Evolutionary conservation across 75 land plant species (phyloP).

Genomic region (Selaginella tamariscina): DNA sequence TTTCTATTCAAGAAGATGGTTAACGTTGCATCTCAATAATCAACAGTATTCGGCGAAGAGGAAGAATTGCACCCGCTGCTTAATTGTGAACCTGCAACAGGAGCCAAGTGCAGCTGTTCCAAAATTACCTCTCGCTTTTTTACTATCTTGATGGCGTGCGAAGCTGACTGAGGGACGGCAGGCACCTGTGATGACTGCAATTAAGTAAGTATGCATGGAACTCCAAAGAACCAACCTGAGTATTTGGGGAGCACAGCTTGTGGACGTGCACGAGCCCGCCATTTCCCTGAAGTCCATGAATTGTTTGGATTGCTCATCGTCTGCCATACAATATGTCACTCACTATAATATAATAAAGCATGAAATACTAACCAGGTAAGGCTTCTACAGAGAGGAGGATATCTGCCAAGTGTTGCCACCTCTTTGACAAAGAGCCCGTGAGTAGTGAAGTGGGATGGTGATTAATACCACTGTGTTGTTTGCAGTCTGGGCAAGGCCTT

Average conservation of each 20-base stretch:
- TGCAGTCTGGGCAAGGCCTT: slow-evolving; percentile 35
- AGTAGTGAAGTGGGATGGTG: slow-evolving; percentile 73
- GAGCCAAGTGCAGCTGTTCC: slow-evolving; percentile 87
- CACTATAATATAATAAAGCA: too few relatives aligned
- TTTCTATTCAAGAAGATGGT: slow-evolving; percentile 95
- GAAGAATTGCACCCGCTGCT: slow-evolving; percentile 45
- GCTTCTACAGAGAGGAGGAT: slow-evolving; percentile 75
- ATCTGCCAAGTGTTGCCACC: slow-evolving; percentile 97
- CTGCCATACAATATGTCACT: slow-evolving; percentile 27
- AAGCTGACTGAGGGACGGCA: slow-evolving; percentile 46
- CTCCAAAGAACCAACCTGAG: slow-evolving; percentile 45
- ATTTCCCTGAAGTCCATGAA: slow-evolving; percentile 53
- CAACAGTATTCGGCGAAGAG: slow-evolving; percentile 21
- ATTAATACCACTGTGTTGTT: slow-evolving; percentile 69
- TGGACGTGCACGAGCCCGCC: slow-evolving; percentile 77
- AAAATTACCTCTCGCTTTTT: slow-evolving; percentile 43
- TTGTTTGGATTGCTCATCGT: slow-evolving; percentile 55
- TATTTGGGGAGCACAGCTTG: slow-evolving; percentile 64
- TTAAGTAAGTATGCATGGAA: too few relatives aligned
- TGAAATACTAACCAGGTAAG: slow-evolving; percentile 72
- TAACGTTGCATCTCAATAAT: slow-evolving; percentile 64
- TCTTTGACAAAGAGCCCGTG: slow-evolving; percentile 40
- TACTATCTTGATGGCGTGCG: slow-evolving; percentile 60
- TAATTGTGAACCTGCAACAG: slow-evolving; percentile 61
- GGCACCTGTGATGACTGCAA: too few relatives aligned